These are phyloP conservation scores for Musa troglodytarum DNA, from an alignment of 176 grass and related monocot species.

Conservation along the genomic window DNA sequence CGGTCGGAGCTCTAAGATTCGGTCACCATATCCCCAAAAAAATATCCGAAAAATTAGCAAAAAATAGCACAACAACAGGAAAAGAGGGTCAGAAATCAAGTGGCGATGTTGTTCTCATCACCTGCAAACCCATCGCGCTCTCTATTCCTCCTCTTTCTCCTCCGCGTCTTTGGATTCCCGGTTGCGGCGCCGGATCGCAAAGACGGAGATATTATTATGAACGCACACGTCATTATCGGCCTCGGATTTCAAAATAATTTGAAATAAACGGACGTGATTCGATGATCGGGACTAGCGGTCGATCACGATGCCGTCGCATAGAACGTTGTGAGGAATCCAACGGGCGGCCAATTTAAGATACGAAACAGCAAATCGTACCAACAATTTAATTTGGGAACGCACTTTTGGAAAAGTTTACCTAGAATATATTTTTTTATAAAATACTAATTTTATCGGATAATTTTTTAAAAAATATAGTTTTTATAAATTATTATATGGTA, in stretches of 20 bases:
- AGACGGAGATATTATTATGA: neutral
- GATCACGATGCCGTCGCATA: too few species aligned
- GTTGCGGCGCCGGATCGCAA: neutral
- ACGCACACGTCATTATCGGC: neutral
- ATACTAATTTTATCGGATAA: too few species aligned
- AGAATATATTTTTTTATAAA: too few species aligned
- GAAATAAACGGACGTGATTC: too few species aligned
- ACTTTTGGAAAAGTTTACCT: too few species aligned
- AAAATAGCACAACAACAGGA: neutral
- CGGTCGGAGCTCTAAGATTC: neutral
- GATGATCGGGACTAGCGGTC: too few species aligned
- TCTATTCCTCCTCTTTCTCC: neutral
- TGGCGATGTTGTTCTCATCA: neutral
- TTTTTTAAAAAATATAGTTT: too few species aligned
- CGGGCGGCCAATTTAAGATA: too few species aligned
- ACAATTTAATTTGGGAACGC: too few species aligned
- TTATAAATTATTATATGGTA: too few species aligned
- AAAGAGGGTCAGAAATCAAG: neutral
- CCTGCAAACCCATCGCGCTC: slow-evolving; percentile 1
- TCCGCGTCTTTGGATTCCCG: neutral
- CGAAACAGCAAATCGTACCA: too few species aligned
- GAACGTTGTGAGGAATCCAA: too few species aligned
- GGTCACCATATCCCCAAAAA: neutral
- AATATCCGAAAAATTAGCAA: neutral
- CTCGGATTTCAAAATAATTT: neutral